Conservation (phyloP, 257 asterid species). For the Rubia yunnanensis region DNA sequence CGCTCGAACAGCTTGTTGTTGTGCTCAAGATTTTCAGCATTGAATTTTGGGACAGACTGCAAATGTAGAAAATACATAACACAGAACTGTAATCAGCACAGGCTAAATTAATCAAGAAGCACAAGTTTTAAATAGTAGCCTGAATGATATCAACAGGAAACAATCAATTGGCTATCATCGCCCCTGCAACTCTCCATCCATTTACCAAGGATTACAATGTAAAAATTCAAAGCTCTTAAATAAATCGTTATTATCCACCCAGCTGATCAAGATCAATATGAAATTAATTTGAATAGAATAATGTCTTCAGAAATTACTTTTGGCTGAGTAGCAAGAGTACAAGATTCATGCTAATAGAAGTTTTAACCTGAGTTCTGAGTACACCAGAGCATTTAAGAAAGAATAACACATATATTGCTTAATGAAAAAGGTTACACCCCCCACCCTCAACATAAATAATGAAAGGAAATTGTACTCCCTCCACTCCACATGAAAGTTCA, state of each 20-base stretch:
- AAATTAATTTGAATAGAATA: not conserved
- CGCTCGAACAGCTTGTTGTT: slow-evolving; percentile 19
- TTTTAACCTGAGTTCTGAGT: not conserved
- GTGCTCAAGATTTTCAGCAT: slow-evolving; percentile 18
- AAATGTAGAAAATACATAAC: not conserved
- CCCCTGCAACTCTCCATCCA: not conserved
- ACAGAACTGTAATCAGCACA: not conserved
- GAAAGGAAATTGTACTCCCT: not conserved
- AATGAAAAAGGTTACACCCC: not conserved
- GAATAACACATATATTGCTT: not conserved
- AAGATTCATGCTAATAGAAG: not conserved
- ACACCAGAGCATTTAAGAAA: not conserved
- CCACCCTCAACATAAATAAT: not conserved
- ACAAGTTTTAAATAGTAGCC: not conserved
- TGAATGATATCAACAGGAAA: not conserved
- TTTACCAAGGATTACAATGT: not conserved
- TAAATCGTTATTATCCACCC: not conserved
- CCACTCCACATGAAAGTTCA: not conserved
- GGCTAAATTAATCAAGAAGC: not conserved
- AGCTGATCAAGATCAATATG: not conserved
- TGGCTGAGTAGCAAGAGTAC: not conserved
- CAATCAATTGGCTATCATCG: not conserved
- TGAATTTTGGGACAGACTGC: slow-evolving; percentile 18
- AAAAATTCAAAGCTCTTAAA: not conserved
- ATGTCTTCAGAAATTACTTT: not conserved